These are phyloP conservation scores for Macaranga tanarius DNA, from an alignment of 441 rosid species.

Conservation along the genomic window DNA sequence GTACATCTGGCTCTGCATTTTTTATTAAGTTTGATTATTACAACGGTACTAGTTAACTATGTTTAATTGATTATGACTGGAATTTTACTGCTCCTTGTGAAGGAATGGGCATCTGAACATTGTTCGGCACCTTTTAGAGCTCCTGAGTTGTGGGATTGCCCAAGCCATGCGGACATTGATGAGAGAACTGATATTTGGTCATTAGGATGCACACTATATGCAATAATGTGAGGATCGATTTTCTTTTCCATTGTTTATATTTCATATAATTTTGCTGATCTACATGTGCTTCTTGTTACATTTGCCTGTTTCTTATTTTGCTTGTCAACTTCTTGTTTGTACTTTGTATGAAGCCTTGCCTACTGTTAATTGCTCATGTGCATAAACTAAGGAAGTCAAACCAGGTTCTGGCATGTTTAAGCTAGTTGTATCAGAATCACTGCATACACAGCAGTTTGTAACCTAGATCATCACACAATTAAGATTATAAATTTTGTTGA, in stretches of 20 bases:
- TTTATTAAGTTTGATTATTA: not conserved
- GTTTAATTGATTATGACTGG: constrained; percentile 11
- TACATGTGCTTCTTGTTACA: not conserved
- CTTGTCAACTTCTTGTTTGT: not conserved
- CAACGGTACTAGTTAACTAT: not conserved
- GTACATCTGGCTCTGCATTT: not conserved
- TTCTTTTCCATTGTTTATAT: constrained; percentile 2
- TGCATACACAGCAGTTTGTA: no score
- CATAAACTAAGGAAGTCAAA: not conserved
- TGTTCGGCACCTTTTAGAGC: constrained; percentile 98
- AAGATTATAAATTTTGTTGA: not conserved
- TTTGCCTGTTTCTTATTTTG: not conserved
- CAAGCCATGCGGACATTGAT: constrained; percentile 88
- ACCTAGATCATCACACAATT: constrained; percentile 9
- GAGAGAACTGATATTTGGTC: constrained; percentile 99
- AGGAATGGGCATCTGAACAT: constrained; percentile 99
- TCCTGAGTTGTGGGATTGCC: constrained; percentile 99
- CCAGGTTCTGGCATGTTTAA: not conserved
- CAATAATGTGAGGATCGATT: constrained; percentile 70
- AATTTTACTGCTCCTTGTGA: constrained; percentile 21
- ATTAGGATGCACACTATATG: constrained; percentile 94
- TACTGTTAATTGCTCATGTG: not conserved
- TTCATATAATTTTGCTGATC: not conserved
- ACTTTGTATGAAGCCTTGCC: not conserved
- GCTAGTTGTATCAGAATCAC: constrained; percentile 6